These are phyloP conservation scores for Phyllosticta ampelicida DNA, from an alignment of 2,329 filamentous ascomycete genomes.

Conservation along the genomic window DNA sequence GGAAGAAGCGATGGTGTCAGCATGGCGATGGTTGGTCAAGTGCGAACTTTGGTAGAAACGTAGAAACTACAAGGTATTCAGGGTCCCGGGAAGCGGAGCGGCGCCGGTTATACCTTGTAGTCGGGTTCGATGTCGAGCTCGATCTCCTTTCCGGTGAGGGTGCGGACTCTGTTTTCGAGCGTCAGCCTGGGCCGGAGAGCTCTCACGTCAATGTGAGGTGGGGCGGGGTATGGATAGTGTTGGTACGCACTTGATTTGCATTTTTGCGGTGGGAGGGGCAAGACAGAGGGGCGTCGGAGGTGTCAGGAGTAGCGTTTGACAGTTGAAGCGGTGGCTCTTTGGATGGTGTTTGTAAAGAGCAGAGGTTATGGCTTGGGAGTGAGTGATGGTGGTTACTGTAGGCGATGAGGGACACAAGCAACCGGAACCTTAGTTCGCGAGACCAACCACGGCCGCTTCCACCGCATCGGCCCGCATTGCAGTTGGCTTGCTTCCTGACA, in stretches of 20 bases:
- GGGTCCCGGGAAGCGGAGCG: not conserved
- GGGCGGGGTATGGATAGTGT: slow-evolving; percentile 4
- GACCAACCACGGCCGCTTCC: no score
- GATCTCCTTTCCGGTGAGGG: slow-evolving; percentile 96
- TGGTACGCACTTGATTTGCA: slow-evolving; percentile 24
- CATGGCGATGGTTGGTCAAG: not conserved
- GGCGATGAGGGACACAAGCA: not conserved
- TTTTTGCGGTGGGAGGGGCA: slow-evolving; percentile 6
- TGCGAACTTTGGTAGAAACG: not conserved
- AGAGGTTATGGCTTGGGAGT: no score
- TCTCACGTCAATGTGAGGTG: not conserved
- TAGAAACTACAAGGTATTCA: not conserved
- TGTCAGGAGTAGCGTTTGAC: not conserved
- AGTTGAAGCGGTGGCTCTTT: not conserved
- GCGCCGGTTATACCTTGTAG: slow-evolving; percentile 58
- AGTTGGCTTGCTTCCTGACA: not conserved
- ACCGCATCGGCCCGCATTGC: not conserved
- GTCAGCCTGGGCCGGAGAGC: slow-evolving; percentile 2
- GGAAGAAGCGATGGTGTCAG: not conserved
- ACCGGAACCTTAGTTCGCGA: not conserved
- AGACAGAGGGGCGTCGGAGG: not conserved
- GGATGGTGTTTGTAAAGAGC: not conserved
- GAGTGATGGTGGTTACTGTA: not conserved
- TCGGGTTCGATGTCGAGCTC: slow-evolving; percentile 92
- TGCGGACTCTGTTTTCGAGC: slow-evolving; percentile 62